These are phyloP conservation scores for Ceratobasidium sp. DNA, from an alignment of 1,284 basidiomycete genomes.

Conservation along the genomic window DNA sequence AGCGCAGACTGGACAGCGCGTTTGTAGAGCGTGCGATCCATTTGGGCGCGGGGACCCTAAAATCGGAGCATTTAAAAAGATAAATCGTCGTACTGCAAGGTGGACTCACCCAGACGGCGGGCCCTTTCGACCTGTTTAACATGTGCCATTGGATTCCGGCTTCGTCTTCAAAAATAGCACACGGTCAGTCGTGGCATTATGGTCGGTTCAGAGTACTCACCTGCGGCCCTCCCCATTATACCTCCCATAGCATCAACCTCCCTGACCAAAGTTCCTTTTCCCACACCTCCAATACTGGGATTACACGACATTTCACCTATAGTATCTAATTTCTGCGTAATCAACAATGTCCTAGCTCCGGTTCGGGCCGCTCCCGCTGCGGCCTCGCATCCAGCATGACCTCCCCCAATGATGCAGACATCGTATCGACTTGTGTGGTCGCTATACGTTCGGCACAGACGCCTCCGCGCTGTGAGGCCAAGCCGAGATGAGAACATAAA, in stretches of 20 bases:
- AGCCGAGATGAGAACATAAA: conserved; percentile 28
- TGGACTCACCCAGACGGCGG: conserved; percentile 83
- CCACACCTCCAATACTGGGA: conserved; percentile 89
- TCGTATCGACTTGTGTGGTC: conserved; percentile 9
- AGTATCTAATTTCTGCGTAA: conserved; percentile 84
- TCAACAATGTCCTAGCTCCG: conserved; percentile 81
- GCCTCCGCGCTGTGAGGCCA: neutral
- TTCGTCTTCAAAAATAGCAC: conserved; percentile 68
- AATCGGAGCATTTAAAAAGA: neutral
- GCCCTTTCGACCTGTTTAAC: conserved; percentile 86
- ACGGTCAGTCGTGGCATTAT: neutral
- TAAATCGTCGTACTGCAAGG: neutral
- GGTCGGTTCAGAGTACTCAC: conserved; percentile 59
- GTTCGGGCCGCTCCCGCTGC: conserved; percentile 86
- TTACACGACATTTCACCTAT: conserved; percentile 93
- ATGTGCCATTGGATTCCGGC: conserved; percentile 91
- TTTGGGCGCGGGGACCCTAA: conserved; percentile 89
- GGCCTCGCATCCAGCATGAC: conserved; percentile 92
- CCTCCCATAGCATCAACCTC: conserved; percentile 92
- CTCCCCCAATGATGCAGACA: conserved; percentile 90
- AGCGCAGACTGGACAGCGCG: conserved; percentile 81
- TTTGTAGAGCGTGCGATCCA: conserved; percentile 88
- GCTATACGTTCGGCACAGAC: neutral
- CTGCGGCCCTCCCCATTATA: conserved; percentile 79
- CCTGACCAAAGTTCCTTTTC: conserved; percentile 89